These are phyloP conservation scores for Jackrogersella multiformis DNA, from an alignment of 495 filamentous ascomycete genomes.

Conservation along the genomic window DNA sequence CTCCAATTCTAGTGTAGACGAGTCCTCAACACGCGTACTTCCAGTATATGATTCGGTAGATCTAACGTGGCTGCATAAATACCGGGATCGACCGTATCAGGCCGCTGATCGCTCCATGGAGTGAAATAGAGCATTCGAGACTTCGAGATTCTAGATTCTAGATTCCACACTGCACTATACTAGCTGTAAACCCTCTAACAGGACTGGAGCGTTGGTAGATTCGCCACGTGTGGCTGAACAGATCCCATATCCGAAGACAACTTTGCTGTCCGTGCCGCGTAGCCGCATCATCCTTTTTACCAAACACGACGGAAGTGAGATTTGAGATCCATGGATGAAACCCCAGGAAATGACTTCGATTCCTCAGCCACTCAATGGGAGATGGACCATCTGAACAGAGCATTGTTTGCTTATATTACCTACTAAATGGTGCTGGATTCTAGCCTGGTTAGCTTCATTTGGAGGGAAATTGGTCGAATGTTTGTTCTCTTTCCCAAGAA, in stretches of 20 bases:
- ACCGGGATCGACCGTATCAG: slow-evolving; percentile 29
- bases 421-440: not conserved
- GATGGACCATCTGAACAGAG: not conserved
- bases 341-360: slow-evolving; percentile 5
- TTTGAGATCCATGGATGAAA: not conserved
- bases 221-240: slow-evolving; percentile 19
- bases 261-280: not conserved
- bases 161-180: too few species aligned
- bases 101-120: slow-evolving; percentile 13
- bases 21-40: not conserved
- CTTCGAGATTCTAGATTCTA: slow-evolving; percentile 1
- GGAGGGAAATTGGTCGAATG: not conserved
- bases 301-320: not conserved
- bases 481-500: not conserved
- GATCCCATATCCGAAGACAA: not conserved
- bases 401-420: not conserved
- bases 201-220: not conserved
- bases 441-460: slow-evolving; percentile 2
- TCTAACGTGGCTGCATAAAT: slow-evolving; percentile 17
- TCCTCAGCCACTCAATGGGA: slow-evolving; percentile 6
- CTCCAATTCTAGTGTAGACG: too few species aligned
- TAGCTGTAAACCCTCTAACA: too few species aligned
- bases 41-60: not conserved
- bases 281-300: not conserved
- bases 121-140: not conserved